phyloP scores from a whole-genome alignment of 768 basidiomycete genomes.

The Tricholoma bakamatsutake region DNA sequence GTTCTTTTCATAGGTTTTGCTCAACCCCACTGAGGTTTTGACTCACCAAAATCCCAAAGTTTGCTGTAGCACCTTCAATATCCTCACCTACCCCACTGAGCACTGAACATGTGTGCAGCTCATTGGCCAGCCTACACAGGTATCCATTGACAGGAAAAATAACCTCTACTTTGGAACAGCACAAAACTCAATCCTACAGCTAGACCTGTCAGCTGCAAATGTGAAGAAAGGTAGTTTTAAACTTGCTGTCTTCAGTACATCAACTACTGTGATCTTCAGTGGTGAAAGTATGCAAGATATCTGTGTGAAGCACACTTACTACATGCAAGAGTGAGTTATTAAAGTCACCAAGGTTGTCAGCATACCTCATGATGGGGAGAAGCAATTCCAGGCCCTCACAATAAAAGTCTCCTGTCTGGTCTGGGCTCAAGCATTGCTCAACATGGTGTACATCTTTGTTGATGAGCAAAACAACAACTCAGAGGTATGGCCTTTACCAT shows the following conservation, averaged over 20 bases:
- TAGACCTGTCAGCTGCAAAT: neutral
- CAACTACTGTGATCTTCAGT: too few relatives aligned
- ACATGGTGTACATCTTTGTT: neutral
- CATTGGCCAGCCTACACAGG: neutral
- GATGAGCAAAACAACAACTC: neutral
- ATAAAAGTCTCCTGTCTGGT: neutral
- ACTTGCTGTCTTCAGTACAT: constrained; percentile 2
- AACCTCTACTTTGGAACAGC: constrained; percentile 4
- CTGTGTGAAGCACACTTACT: constrained; percentile 4
- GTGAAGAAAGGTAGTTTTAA: constrained; percentile 3
- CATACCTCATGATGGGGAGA: constrained; percentile 1
- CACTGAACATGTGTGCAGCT: neutral
- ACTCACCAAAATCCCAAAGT: neutral
- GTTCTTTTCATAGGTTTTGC: neutral
- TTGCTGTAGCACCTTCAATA: too few relatives aligned
- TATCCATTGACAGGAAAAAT: neutral
- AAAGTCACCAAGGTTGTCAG: neutral
- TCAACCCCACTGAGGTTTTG: too few relatives aligned
- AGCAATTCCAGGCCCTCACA: neutral
- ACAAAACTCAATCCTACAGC: neutral
- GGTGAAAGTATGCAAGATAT: neutral
- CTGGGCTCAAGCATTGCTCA: too few relatives aligned
- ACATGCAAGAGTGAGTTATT: constrained; percentile 1
- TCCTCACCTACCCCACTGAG: too few relatives aligned
- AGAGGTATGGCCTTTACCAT: too few relatives aligned